A percentile compares a stretch with the other conserved stretches of the same genome.
Conservation (phyloP, 306 rosid species). For the Glycine soja region DNA sequence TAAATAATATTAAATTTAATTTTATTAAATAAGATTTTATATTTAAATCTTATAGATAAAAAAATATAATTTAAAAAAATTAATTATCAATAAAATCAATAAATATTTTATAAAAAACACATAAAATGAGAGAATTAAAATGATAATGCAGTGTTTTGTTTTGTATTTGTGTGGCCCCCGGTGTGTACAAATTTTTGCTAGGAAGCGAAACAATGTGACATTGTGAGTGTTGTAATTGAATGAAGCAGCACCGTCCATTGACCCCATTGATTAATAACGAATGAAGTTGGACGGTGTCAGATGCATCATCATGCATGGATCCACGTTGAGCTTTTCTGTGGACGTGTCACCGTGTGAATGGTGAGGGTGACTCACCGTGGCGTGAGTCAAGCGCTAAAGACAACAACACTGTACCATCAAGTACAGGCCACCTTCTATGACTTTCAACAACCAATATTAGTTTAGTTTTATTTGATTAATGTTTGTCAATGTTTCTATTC, state of each 20-base stretch:
- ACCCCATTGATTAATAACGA: neutral
- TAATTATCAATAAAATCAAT: too few species aligned
- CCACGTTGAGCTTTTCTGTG: neutral
- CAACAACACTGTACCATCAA: constrained; percentile 53
- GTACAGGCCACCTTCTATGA: constrained; percentile 56
- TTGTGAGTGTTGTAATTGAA: constrained; percentile 10
- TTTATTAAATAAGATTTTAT: too few species aligned
- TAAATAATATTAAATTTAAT: too few species aligned
- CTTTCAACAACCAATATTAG: neutral
- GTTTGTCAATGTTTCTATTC: neutral
- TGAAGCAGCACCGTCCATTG: constrained; percentile 53
- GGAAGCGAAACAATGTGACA: neutral
- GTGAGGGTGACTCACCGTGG: neutral
- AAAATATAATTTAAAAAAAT: too few species aligned
- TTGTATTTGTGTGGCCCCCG: neutral
- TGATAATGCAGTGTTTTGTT: neutral
- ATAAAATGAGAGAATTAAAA: too few species aligned
- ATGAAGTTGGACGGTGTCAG: constrained; percentile 40
- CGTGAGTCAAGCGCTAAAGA: neutral
- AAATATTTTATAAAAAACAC: too few species aligned
- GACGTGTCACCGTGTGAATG: neutral
- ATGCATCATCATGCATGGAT: constrained; percentile 10
- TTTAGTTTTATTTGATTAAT: neutral
- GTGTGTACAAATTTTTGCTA: neutral
- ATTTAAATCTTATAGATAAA: too few species aligned